Evolutionary conservation across 2,329 filamentous ascomycete genomes (phyloP).

Genomic region (Talaromyces sp.): DNA sequence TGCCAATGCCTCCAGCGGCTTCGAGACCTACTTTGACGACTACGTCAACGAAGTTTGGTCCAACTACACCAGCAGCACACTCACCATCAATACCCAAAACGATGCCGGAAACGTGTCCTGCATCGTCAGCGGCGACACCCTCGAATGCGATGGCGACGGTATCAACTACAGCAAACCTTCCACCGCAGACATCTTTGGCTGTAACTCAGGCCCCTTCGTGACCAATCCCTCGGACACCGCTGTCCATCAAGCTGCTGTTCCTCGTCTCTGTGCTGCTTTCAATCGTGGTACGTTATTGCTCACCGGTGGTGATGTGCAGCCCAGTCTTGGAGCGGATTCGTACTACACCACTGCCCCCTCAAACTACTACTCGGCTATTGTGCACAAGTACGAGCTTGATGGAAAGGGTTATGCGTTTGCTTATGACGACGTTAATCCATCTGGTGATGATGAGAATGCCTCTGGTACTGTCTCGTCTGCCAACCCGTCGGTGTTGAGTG

Average conservation of each 20-base stretch:
- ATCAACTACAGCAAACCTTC: constrained; percentile 45
- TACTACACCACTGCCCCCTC: constrained; percentile 19
- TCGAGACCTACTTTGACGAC: constrained; percentile 50
- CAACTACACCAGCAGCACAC: constrained; percentile 45
- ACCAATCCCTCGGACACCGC: constrained; percentile 38
- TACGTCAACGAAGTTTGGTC: constrained; percentile 55
- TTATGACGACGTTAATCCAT: constrained; percentile 65
- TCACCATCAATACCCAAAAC: constrained; percentile 56
- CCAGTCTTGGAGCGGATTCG: constrained; percentile 28
- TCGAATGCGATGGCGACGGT: constrained; percentile 46
- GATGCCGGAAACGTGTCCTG: constrained; percentile 51
- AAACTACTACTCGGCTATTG: constrained; percentile 51
- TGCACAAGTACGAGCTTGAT: constrained; percentile 60
- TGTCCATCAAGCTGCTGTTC: constrained; percentile 45
- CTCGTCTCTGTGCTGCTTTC: constrained; percentile 53
- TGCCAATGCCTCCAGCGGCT: constrained; percentile 43
- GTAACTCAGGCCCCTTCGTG: constrained; percentile 50
- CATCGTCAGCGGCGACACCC: constrained; percentile 37
- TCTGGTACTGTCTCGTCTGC: constrained; percentile 51
- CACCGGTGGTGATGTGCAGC: constrained; percentile 49
- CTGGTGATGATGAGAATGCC: constrained; percentile 50
- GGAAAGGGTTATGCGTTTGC: constrained; percentile 63
- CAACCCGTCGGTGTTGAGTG: constrained; percentile 46
- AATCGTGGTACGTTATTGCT: constrained; percentile 48
- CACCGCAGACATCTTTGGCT: constrained; percentile 51